Conservation (phyloP, 176 grass and related monocot genomes). For the Zizania latifolia region DNA sequence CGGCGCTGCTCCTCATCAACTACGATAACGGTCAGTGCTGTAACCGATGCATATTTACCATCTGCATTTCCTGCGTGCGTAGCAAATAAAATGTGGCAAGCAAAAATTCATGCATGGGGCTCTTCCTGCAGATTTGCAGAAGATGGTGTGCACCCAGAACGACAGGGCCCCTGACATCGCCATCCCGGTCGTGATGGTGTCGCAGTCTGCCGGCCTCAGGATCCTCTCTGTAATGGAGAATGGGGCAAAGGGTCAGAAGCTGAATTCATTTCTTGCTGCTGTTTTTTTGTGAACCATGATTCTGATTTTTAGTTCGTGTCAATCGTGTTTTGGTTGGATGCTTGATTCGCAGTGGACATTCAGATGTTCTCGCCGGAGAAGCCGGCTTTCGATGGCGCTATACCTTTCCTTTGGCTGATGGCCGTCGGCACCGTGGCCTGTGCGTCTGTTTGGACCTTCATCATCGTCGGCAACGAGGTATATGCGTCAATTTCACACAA, state of each 20-base stretch:
- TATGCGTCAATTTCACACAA: not conserved
- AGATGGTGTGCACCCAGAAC: slow-evolving; percentile 60
- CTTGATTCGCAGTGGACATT: slow-evolving; percentile 44
- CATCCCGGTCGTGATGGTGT: slow-evolving; percentile 70
- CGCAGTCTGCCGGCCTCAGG: slow-evolving; percentile 36
- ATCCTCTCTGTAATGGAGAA: slow-evolving; percentile 12
- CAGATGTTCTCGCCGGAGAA: slow-evolving; percentile 57
- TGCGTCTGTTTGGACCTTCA: slow-evolving; percentile 68
- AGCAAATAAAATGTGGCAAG: too few species aligned
- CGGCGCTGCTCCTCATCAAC: slow-evolving; percentile 61
- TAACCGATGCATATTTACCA: not conserved
- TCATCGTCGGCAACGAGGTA: slow-evolving; percentile 49
- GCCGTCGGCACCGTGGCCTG: slow-evolving; percentile 61
- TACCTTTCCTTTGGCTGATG: slow-evolving; percentile 75
- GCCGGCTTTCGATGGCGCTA: slow-evolving; percentile 47
- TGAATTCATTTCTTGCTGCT: not conserved
- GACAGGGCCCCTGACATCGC: slow-evolving; percentile 47
- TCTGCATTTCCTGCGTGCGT: not conserved
- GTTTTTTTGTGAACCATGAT: not conserved
- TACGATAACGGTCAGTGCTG: slow-evolving; percentile 40
- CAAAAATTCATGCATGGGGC: too few species aligned
- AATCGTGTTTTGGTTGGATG: not conserved
- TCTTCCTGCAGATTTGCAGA: slow-evolving; percentile 40
- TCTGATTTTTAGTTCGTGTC: not conserved
- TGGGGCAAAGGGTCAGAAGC: slow-evolving; percentile 26